Percentiles rank a stretch among this genome's conserved stretches.
These are phyloP conservation scores for Dothideomycetes sp. DNA, from an alignment of 2,329 filamentous ascomycete genomes.

Conservation along the genomic window DNA sequence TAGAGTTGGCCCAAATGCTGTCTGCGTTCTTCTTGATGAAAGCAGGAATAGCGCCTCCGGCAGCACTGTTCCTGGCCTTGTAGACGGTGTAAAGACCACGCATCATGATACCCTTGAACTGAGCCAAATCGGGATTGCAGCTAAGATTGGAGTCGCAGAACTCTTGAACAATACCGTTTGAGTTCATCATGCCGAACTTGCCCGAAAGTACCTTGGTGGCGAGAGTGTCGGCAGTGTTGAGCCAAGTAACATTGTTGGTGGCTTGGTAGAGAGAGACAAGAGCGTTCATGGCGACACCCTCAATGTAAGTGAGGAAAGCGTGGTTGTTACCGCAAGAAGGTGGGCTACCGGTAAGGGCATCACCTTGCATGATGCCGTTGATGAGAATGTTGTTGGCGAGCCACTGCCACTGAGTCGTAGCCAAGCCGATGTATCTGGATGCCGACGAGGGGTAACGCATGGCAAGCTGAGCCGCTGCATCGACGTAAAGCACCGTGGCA, in stretches of 20 bases:
- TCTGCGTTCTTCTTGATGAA: conserved; percentile 56
- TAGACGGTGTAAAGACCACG: conserved; percentile 55
- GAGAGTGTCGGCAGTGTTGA: conserved; percentile 29
- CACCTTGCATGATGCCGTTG: conserved; percentile 36
- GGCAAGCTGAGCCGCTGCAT: conserved; percentile 46
- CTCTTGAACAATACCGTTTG: conserved; percentile 34
- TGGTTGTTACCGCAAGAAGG: conserved; percentile 46
- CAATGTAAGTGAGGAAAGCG: conserved; percentile 43
- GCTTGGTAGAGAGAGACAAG: conserved; percentile 45
- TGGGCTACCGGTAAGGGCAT: conserved; percentile 18
- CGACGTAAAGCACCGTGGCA: conserved; percentile 49
- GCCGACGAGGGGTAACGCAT: conserved; percentile 36
- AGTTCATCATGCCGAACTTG: conserved; percentile 10
- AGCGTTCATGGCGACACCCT: conserved; percentile 52
- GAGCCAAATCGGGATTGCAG: conserved; percentile 26
- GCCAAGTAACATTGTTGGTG: conserved; percentile 24
- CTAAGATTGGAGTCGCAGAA: conserved; percentile 20
- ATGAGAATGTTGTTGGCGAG: conserved; percentile 44
- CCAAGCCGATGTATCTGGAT: conserved; percentile 36
- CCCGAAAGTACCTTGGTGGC: conserved; percentile 20
- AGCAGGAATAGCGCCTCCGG: conserved; percentile 32
- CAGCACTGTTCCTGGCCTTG: conserved; percentile 38
- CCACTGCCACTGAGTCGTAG: conserved; percentile 43
- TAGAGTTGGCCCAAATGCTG: conserved; percentile 54
- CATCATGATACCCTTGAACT: conserved; percentile 66